Conservation (phyloP, 2,329 filamentous ascomycete species). For the Fusarium algeriense region DNA sequence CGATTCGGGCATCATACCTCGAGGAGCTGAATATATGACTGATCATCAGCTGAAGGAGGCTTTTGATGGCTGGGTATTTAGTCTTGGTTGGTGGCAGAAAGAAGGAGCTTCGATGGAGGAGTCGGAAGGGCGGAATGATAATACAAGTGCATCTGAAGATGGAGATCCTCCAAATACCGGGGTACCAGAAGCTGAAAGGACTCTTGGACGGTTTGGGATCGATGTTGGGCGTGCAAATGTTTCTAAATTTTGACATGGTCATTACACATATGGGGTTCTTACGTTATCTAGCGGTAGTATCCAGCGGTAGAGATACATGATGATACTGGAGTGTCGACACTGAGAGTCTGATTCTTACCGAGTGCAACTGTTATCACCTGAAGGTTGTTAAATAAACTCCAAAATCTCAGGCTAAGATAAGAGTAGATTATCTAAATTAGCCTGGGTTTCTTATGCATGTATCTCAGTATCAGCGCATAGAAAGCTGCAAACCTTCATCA, state of each 20-base stretch:
- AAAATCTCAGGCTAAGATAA: no score
- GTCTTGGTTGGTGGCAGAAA: conserved; percentile 1
- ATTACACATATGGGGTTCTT: no score
- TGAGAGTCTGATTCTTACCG: no score
- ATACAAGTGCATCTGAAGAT: neutral
- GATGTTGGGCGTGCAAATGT: neutral
- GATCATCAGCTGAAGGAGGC: neutral
- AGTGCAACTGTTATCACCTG: no score
- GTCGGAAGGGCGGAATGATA: neutral
- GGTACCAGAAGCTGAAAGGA: accelerated
- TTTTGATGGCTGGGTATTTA: conserved; percentile 1
- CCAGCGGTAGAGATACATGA: no score
- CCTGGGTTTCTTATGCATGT: no score
- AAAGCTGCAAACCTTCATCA: no score
- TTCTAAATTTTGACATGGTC: neutral
- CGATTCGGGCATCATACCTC: accelerated
- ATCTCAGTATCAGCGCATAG: no score
- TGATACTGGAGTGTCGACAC: no score
- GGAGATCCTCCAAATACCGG: accelerated
- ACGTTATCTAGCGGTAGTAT: no score
- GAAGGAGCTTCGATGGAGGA: neutral
- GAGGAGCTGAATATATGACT: neutral
- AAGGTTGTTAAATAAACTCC: no score
- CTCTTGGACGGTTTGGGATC: neutral
- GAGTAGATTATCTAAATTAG: no score